Evolutionary conservation across 1,284 basidiomycete species (phyloP), one percentile per base, ranked within the genome.

Genomic region (Testicularia cyperi): DNA sequence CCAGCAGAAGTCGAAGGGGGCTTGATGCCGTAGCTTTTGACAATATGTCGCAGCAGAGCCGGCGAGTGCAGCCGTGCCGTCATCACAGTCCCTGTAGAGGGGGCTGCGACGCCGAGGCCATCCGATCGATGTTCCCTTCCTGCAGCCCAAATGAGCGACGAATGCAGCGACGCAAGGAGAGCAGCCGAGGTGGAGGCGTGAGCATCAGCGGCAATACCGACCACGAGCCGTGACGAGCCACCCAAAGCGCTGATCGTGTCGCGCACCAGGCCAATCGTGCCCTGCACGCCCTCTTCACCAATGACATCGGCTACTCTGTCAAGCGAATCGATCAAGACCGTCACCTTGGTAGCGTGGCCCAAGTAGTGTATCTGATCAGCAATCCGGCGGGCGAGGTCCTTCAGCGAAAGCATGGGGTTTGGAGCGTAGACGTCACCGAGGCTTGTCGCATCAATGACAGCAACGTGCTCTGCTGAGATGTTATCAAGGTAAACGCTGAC

Each of bases 311-410:
- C 29, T 4, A 71, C 29, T 6, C 47, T 47, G 23, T 67, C 65
- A 26, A 72, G 52, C 15, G 70, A 66, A 41, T 72, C 70, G 14
- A 72, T 30, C 19, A 60, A 14, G 24, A 71, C 39, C 2, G 53
- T 67, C 7, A 49, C 28, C 31, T 55, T 58, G 12, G 45, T 31
- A 12, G 6, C 22, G 10, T 20, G 33, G 12, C 33, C 33, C 20
- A 35, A 10, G 6, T 20, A 7, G 21, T 21, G 8, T 10, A 35
- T 35, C 19, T 9, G 10, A 7, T 13, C 12, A 15, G 12, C 14
- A 27, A 36, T 14, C 13, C 28, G 8, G 47, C 34, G 12, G 15
- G 31, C 22, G 14, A 60, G 41, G 24, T 43, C 38, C 6, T 34
- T 12, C 28, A 56, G 20, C 19, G 43, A 39, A 16, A n/a, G 15